A percentile compares a stretch with the other conserved stretches of the same genome.
phyloP scores from a whole-genome alignment of 495 filamentous ascomycete species.

The Hypoxylon fragiforme region DNA sequence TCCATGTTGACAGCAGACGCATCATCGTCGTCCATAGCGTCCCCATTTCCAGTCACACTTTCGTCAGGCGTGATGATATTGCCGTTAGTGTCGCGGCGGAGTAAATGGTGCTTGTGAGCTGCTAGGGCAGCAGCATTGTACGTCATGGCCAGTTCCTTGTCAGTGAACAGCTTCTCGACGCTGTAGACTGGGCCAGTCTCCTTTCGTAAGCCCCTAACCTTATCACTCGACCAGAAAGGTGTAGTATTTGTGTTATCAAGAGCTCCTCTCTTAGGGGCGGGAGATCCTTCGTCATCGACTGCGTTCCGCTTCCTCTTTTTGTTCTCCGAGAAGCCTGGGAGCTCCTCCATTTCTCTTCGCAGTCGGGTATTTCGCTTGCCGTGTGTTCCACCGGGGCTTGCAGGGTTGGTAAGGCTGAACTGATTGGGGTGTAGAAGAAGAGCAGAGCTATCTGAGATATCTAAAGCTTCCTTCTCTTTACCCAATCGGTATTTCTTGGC shows the following conservation, averaged over 20 bases:
- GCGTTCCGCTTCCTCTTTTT: constrained; percentile 82
- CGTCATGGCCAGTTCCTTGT: constrained; percentile 82
- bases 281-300: constrained; percentile 70
- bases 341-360: constrained; percentile 77
- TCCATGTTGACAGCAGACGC: constrained; percentile 68
- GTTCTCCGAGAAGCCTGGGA: constrained; percentile 62
- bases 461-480: constrained; percentile 84
- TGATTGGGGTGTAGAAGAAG: constrained; percentile 90
- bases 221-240: constrained; percentile 57
- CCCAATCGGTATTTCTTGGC: constrained; percentile 74
- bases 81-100: constrained; percentile 54
- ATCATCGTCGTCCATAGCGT: constrained; percentile 53
- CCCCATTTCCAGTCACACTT: constrained; percentile 52
- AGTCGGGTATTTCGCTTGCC: constrained; percentile 81
- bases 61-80: constrained; percentile 50
- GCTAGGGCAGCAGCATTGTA: constrained; percentile 72
- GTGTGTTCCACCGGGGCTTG: constrained; percentile 79
- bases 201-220: constrained; percentile 50
- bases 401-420: constrained; percentile 78
- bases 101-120: constrained; percentile 59
- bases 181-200: constrained; percentile 63
- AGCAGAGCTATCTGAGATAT: constrained; percentile 85
- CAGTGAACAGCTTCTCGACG: constrained; percentile 88
- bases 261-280: constrained; percentile 58
- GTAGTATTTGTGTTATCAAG: constrained; percentile 54